Evolutionary conservation across 2,329 filamentous ascomycete genomes (phyloP).

Genomic region (Tolypocladium ophioglossoides): DNA sequence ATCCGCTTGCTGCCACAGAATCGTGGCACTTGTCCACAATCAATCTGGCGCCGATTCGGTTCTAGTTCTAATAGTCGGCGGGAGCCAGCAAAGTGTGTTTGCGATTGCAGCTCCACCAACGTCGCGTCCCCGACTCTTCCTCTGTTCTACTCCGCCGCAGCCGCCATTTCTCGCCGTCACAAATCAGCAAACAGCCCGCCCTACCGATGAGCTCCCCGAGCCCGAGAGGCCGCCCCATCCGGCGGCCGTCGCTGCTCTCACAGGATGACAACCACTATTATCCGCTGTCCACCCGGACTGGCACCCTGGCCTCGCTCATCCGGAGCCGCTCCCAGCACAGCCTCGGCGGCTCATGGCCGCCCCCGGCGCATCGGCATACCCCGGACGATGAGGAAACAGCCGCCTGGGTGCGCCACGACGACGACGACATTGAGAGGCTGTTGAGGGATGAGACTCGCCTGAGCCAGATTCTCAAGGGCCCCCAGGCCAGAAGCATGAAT

Average conservation of each 20-base stretch:
- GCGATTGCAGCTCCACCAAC: not conserved
- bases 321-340: constrained; percentile 26
- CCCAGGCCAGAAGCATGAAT: constrained; percentile 70
- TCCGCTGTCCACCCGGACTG: constrained; percentile 24
- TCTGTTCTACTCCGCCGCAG: not conserved
- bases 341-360: constrained; percentile 15
- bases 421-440: constrained; percentile 34
- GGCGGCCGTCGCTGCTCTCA: constrained; percentile 21
- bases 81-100: not conserved
- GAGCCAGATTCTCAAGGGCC: constrained; percentile 49
- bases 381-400: constrained; percentile 22
- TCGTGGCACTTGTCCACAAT: not conserved
- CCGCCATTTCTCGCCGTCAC: not conserved
- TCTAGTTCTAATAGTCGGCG: too few species aligned
- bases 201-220: constrained; percentile 18
- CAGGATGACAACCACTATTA: constrained; percentile 21
- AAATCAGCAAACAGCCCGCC: not conserved
- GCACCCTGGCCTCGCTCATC: constrained; percentile 26
- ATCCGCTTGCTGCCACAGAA: not conserved
- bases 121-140: not conserved
- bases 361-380: constrained; percentile 8
- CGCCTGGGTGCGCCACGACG: constrained; percentile 16
- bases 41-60: not conserved
- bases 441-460: constrained; percentile 47
- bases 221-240: constrained; percentile 13